phyloP scores from a whole-genome alignment of 2,329 filamentous ascomycete genomes.

The Bertia moriformis region DNA sequence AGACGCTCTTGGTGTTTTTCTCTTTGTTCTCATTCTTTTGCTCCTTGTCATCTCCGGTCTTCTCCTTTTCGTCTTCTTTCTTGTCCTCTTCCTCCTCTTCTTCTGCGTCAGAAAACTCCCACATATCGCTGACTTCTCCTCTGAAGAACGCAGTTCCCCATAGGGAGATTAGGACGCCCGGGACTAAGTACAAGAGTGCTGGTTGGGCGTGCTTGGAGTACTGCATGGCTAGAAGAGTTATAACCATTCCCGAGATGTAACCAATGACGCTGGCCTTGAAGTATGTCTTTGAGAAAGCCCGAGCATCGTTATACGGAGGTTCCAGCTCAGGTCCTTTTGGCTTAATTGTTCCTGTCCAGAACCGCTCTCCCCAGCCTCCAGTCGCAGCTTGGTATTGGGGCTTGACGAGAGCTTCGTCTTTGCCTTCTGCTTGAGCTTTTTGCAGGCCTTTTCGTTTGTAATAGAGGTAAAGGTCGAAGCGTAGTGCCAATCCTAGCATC shows the following conservation, averaged over 20 bases:
- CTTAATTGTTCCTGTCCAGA: conserved; percentile 29
- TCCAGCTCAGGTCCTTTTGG: background rate
- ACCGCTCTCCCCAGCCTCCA: conserved; percentile 43
- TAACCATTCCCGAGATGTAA: conserved; percentile 44
- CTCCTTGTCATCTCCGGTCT: background rate
- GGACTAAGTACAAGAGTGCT: conserved; percentile 51
- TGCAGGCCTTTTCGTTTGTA: conserved; percentile 35
- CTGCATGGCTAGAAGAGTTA: conserved; percentile 46
- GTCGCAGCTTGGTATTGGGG: conserved; percentile 18
- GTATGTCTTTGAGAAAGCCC: conserved; percentile 43
- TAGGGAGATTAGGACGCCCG: conserved; percentile 40
- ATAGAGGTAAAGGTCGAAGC: conserved; percentile 49
- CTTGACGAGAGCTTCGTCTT: conserved; percentile 2
- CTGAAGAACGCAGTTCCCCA: conserved; percentile 45
- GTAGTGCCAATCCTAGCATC: conserved; percentile 47
- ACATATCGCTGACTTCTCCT: conserved; percentile 41
- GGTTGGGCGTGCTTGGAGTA: conserved; percentile 47
- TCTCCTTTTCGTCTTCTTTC: conserved; percentile 2
- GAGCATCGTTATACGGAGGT: background rate
- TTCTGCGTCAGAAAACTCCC: conserved; percentile 36
- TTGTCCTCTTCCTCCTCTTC: conserved; percentile 4
- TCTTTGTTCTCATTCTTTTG: background rate
- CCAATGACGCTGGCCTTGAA: conserved; percentile 44
- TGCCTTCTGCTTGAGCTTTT: conserved; percentile 4
- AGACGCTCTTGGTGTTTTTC: background rate